Evolutionary conservation across 1,284 basidiomycete genomes (phyloP).

Genomic region (Apiotrichum montevideense): DNA sequence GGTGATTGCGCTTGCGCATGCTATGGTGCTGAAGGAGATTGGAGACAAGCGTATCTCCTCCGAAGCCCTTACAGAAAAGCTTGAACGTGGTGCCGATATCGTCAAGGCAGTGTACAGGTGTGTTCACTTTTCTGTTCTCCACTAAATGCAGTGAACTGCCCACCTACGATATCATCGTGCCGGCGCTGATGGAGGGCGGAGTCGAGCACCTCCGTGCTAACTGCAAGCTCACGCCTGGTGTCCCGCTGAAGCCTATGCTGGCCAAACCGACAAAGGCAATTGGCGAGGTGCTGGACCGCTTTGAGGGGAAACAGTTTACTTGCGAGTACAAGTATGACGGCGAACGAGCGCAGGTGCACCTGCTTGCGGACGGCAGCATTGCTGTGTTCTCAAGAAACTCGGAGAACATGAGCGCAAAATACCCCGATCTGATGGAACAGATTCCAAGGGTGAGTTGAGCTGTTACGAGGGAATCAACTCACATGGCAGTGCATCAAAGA

Average conservation of each 20-base stretch:
- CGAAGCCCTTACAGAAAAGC: conserved; percentile 64
- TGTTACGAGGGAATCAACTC: conserved; percentile 4
- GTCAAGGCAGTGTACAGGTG: conserved; percentile 92
- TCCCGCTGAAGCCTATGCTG: conserved; percentile 97
- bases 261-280: conserved; percentile 99
- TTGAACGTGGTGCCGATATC: conserved; percentile 72
- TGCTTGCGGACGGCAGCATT: conserved; percentile 69
- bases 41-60: conserved; percentile 68
- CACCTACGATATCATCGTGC: conserved; percentile 88
- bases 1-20: conserved; percentile 79
- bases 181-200: conserved; percentile 76
- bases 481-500: conserved; percentile 69
- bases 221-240: conserved; percentile 85
- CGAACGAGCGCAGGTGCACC: conserved; percentile 92
- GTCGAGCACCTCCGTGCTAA: conserved; percentile 62
- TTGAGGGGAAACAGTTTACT: conserved; percentile 91
- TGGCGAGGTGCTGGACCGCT: conserved; percentile 94
- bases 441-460: conserved; percentile 63
- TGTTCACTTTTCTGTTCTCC: background rate
- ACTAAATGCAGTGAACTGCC: conserved; percentile 70
- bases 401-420: conserved; percentile 99
- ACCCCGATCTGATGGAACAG: conserved; percentile 93
- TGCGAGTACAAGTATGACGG: conserved; percentile 99
- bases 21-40: conserved; percentile 70
- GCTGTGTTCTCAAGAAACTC: conserved; percentile 93